Conservation (phyloP, 2,329 filamentous ascomycete genomes). For the Lachnellula occidentalis region DNA sequence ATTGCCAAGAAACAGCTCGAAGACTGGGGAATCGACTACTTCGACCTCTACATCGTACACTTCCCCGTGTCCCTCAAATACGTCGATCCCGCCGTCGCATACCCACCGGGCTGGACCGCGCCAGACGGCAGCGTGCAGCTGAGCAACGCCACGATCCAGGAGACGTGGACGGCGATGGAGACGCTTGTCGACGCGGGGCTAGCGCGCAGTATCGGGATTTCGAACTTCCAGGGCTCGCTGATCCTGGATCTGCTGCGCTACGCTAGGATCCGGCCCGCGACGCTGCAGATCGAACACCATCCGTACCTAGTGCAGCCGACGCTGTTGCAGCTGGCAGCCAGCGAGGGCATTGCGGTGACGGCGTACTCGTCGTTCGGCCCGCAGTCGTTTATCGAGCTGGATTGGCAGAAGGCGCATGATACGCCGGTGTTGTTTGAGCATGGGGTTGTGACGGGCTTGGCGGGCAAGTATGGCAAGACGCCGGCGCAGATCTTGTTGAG, state of each 20-base stretch:
- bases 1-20: constrained; percentile 72
- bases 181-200: constrained; percentile 62
- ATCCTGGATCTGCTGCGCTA: constrained; percentile 77
- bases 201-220: constrained; percentile 69
- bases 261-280: constrained; percentile 66
- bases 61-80: constrained; percentile 85
- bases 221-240: constrained; percentile 75
- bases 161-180: constrained; percentile 83
- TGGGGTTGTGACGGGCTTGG: constrained; percentile 56
- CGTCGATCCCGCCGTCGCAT: constrained; percentile 71
- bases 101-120: constrained; percentile 74
- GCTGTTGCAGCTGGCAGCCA: constrained; percentile 64
- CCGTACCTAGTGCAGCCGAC: constrained; percentile 75
- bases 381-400: constrained; percentile 70
- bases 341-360: constrained; percentile 67
- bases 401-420: constrained; percentile 61
- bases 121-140: constrained; percentile 57
- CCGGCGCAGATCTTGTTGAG: constrained; percentile 77
- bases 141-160: constrained; percentile 67
- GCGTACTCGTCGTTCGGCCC: constrained; percentile 84
- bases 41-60: constrained; percentile 85
- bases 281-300: constrained; percentile 86
- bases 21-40: constrained; percentile 83
- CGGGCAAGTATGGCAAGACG: constrained; percentile 65
- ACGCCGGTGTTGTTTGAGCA: constrained; percentile 68